Evolutionary conservation across 2,329 filamentous ascomycete genomes (phyloP).

Genomic region (Beauveria australis): DNA sequence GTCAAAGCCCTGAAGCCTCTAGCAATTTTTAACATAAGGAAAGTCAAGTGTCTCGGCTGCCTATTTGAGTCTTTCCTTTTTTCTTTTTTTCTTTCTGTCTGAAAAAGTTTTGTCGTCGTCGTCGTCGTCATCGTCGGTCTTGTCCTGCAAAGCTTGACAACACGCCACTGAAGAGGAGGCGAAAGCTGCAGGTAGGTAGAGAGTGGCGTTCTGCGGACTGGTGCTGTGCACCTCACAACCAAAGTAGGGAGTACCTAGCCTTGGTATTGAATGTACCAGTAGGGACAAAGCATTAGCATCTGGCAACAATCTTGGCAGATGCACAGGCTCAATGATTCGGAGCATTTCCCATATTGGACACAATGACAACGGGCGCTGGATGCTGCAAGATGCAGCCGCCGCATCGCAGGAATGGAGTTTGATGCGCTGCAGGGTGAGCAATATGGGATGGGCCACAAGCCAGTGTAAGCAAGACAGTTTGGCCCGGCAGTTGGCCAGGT

Average conservation of each 20-base stretch:
- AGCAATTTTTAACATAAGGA: not conserved
- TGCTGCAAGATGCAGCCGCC: not conserved
- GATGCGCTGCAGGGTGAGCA: not conserved
- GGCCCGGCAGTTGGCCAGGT: not conserved
- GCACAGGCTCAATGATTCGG: not conserved
- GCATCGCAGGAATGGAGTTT: not conserved
- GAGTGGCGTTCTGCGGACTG: not conserved
- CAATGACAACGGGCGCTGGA: not conserved
- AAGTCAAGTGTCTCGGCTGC: not conserved
- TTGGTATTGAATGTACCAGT: not conserved
- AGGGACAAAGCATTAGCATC: not conserved
- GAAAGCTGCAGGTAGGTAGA: not conserved
- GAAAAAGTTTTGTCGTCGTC: too few relatives aligned
- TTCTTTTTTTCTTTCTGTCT: not conserved
- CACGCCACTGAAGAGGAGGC: not conserved
- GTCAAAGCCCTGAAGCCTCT: not conserved
- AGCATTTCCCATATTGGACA: not conserved
- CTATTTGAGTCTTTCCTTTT: not conserved
- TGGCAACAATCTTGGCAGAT: not conserved
- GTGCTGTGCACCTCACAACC: too few relatives aligned
- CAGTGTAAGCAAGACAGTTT: not conserved
- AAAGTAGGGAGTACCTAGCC: too few relatives aligned
- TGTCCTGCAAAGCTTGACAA: not conserved
- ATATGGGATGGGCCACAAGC: not conserved
- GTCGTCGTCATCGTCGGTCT: not conserved